Evolutionary conservation across 345 rosid species (phyloP).

Genomic region (Moricandia moricandioides): DNA sequence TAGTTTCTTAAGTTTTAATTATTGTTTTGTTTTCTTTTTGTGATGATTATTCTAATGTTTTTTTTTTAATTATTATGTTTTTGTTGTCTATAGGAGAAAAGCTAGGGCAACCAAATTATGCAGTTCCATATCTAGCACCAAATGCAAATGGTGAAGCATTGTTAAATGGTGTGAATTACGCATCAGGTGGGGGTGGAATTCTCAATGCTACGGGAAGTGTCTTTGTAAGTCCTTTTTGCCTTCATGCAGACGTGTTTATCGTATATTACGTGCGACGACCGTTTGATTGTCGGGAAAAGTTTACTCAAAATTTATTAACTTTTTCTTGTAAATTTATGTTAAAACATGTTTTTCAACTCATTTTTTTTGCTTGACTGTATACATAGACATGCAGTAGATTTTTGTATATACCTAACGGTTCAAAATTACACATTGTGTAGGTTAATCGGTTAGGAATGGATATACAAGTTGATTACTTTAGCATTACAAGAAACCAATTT

Average conservation of each 20-base stretch:
- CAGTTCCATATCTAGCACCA: conserved; percentile 71
- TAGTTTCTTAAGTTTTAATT: too few relatives aligned
- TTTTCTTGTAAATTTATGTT: background rate
- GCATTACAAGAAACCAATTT: conserved; percentile 64
- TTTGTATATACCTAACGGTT: background rate
- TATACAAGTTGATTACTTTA: conserved; percentile 73
- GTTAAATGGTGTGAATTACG: conserved; percentile 75
- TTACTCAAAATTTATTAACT: background rate
- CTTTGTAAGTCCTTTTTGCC: conserved; percentile 46
- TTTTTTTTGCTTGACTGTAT: background rate
- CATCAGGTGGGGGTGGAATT: conserved; percentile 94
- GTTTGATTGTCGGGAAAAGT: conserved; percentile 25
- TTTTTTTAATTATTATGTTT: background rate
- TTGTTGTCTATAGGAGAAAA: conserved; percentile 57
- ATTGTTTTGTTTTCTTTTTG: background rate
- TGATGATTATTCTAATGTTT: background rate
- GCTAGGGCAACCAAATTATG: conserved; percentile 64
- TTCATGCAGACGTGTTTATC: background rate
- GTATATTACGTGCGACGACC: background rate
- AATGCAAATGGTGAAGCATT: conserved; percentile 71
- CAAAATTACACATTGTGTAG: conserved; percentile 37
- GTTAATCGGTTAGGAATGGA: conserved; percentile 86
- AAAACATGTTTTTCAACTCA: background rate
- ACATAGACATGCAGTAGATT: background rate
- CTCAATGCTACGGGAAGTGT: conserved; percentile 92